phyloP scores from a whole-genome alignment of 1,284 basidiomycete species.

The Cryptococcus sp. region DNA sequence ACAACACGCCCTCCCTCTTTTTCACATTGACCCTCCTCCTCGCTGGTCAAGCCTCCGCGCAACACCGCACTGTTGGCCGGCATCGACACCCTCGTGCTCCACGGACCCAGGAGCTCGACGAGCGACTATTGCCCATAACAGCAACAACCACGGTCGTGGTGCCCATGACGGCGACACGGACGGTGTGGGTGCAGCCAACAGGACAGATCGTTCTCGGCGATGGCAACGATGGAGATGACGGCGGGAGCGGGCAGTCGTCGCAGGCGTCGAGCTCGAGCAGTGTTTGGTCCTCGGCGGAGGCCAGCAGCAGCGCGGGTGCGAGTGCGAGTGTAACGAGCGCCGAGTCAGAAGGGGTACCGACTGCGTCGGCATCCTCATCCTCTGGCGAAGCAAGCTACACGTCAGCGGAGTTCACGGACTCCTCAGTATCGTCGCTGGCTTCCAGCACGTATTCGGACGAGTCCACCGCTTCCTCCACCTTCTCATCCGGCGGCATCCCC shows the following conservation, averaged over 20 bases:
- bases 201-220: slow-evolving; percentile 24
- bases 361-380: slow-evolving; percentile 4
- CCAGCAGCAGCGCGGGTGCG: neutral
- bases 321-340: slow-evolving; percentile 1
- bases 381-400: neutral
- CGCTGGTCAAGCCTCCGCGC: slow-evolving; percentile 3
- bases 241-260: slow-evolving; percentile 1
- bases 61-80: slow-evolving; percentile 10
- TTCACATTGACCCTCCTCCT: slow-evolving; percentile 7
- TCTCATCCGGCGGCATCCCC: slow-evolving; percentile 4
- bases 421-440: slow-evolving; percentile 26
- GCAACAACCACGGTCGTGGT: slow-evolving; percentile 45
- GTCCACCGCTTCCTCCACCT: slow-evolving; percentile 4
- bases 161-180: slow-evolving; percentile 39
- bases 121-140: slow-evolving; percentile 43
- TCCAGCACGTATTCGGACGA: slow-evolving; percentile 3
- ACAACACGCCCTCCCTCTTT: slow-evolving; percentile 2
- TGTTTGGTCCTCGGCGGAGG: neutral
- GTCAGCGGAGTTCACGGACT: slow-evolving; percentile 10
- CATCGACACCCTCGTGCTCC: slow-evolving; percentile 8
- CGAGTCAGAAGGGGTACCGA: slow-evolving; percentile 1
- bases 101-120: slow-evolving; percentile 24
- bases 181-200: slow-evolving; percentile 43
- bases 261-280: neutral
- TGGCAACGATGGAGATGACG: neutral